Evolutionary conservation across 1,284 basidiomycete species (phyloP).

Genomic region (Hypsizygus ulmarius): DNA sequence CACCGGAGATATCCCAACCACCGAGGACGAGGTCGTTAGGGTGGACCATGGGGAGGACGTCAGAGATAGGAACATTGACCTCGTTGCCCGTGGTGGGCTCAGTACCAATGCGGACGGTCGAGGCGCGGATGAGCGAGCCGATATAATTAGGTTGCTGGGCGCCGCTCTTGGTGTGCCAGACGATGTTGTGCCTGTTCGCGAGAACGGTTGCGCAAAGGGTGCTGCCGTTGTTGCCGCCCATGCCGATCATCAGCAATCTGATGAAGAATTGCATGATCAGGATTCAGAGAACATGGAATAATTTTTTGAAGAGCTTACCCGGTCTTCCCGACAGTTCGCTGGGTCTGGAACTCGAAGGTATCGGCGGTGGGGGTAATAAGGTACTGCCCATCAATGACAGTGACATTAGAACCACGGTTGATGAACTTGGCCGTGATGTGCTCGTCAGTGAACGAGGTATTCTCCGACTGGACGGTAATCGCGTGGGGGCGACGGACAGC

Average conservation of each 20-base stretch:
- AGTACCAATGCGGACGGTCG: constrained; percentile 88
- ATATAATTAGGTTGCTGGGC: constrained; percentile 96
- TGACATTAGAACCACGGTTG: constrained; percentile 81
- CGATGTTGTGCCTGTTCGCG: constrained; percentile 94
- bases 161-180: constrained; percentile 94
- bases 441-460: constrained; percentile 78
- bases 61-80: constrained; percentile 89
- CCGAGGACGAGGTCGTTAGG: constrained; percentile 97
- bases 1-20: constrained; percentile 95
- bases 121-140: constrained; percentile 90
- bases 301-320: constrained; percentile 59
- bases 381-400: constrained; percentile 69
- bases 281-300: constrained; percentile 9
- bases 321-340: constrained; percentile 85
- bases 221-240: constrained; percentile 97
- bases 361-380: constrained; percentile 75
- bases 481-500: constrained; percentile 74
- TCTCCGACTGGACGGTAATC: constrained; percentile 83
- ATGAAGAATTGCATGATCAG: constrained; percentile 12
- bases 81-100: constrained; percentile 87
- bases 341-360: constrained; percentile 90
- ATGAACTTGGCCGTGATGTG: constrained; percentile 82
- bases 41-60: constrained; percentile 97
- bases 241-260: constrained; percentile 95
- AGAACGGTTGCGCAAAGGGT: constrained; percentile 94